These are phyloP conservation scores for Chamaecyparis obtusa DNA, from an alignment of 75 land plant genomes.

Conservation along the genomic window DNA sequence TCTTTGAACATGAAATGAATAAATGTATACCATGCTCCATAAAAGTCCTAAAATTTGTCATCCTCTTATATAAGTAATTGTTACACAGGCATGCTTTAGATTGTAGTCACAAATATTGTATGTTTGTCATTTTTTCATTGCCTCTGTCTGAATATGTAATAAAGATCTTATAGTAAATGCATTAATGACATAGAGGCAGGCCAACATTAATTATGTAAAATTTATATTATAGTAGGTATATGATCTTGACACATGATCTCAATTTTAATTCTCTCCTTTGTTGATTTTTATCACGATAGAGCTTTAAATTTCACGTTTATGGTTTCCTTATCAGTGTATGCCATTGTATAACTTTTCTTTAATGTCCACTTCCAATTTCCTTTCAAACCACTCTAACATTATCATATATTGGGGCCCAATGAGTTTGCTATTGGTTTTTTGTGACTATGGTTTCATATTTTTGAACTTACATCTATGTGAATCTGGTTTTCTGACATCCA, in stretches of 20 bases:
- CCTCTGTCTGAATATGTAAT: neutral
- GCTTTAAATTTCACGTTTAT: neutral
- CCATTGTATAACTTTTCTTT: neutral
- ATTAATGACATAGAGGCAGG: neutral
- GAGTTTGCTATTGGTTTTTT: too few species aligned
- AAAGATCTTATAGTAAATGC: neutral
- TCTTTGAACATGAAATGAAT: neutral
- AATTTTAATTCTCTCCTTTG: neutral
- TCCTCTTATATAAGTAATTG: neutral
- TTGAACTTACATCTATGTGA: neutral
- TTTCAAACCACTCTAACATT: neutral
- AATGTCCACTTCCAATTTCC: neutral
- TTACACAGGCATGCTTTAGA: too few species aligned
- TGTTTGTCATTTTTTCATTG: neutral
- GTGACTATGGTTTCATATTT: neutral
- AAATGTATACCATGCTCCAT: neutral
- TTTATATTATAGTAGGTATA: neutral
- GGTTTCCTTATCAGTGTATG: neutral
- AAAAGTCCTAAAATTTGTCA: neutral
- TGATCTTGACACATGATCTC: neutral
- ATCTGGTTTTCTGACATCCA: neutral
- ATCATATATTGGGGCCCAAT: neutral
- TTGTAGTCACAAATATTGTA: too few species aligned
- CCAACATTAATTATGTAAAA: neutral
- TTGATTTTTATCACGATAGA: neutral